Evolutionary conservation across 352 stramenopile species (phyloP).

Genomic region (Phytophthora idaei): DNA sequence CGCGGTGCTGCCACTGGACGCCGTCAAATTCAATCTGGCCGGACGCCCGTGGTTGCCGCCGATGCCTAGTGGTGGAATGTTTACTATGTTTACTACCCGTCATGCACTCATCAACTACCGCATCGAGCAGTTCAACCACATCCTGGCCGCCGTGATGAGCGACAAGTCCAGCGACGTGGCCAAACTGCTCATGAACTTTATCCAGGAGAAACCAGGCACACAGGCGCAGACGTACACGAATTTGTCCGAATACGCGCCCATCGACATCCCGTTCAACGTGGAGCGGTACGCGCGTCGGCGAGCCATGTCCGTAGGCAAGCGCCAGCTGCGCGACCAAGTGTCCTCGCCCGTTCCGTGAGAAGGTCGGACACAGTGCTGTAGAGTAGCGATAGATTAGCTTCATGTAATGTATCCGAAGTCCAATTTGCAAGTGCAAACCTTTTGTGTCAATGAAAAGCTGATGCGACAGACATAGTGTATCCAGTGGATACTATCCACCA

Average conservation of each 20-base stretch:
- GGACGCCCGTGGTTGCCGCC: slow-evolving; percentile 58
- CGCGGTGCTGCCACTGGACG: slow-evolving; percentile 51
- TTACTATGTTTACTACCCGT: slow-evolving; percentile 66
- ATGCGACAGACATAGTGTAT: no score
- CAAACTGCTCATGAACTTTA: slow-evolving; percentile 74
- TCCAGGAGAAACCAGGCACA: slow-evolving; percentile 73
- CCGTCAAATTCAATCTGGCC: slow-evolving; percentile 57
- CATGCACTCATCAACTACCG: slow-evolving; percentile 65
- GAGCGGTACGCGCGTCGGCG: slow-evolving; percentile 66
- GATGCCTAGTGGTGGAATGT: slow-evolving; percentile 61
- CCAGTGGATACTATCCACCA: no score
- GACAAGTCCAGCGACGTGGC: slow-evolving; percentile 64
- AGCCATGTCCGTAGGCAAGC: slow-evolving; percentile 67
- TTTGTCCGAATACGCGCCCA: slow-evolving; percentile 72
- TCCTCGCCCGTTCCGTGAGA: slow-evolving; percentile 27
- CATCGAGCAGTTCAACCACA: slow-evolving; percentile 74
- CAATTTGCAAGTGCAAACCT: no score
- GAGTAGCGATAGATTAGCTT: slow-evolving; percentile 29
- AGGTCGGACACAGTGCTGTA: slow-evolving; percentile 10
- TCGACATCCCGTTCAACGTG: slow-evolving; percentile 72
- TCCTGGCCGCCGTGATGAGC: slow-evolving; percentile 71
- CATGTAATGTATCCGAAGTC: background rate
- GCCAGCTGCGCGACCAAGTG: slow-evolving; percentile 39
- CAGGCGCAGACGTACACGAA: slow-evolving; percentile 69
- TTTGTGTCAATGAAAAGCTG: no score